phyloP scores from a whole-genome alignment of 768 basidiomycete genomes.

The Pleurotus tuber-regium region DNA sequence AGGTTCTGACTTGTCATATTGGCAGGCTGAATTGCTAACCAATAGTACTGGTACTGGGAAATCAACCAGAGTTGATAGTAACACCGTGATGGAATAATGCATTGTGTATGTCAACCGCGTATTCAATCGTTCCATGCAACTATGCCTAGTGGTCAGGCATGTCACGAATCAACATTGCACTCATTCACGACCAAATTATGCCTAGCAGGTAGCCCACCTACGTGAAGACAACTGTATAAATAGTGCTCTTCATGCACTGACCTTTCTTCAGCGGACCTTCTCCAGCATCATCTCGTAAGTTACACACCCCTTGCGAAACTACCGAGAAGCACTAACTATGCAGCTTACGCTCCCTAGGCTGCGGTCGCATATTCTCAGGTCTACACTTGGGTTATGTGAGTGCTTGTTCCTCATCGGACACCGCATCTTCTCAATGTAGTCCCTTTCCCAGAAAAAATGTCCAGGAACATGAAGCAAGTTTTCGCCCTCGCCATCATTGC shows the following conservation, averaged over 20 bases:
- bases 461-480: constrained; percentile 8
- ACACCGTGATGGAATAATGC: too few species aligned
- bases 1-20: too few species aligned
- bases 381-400: constrained; percentile 4
- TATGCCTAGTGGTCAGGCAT: too few species aligned
- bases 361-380: constrained; percentile 6
- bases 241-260: neutral
- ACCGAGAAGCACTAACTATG: neutral
- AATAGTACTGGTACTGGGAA: too few species aligned
- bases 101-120: too few species aligned
- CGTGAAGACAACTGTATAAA: neutral
- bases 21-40: too few species aligned
- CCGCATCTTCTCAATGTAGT: neutral
- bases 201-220: too few species aligned
- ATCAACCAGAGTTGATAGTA: too few species aligned
- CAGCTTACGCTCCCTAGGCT: constrained; percentile 1
- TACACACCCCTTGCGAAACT: neutral
- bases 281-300: constrained; percentile 10
- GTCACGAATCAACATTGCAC: too few species aligned
- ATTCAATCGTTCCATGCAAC: too few species aligned
- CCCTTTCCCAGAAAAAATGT: neutral
- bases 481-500: constrained; percentile 7
- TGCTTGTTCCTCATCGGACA: neutral
- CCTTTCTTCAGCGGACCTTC: constrained; percentile 8
- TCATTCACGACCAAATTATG: too few species aligned